Base-by-base conservation (phyloP, 1,139 yeast species). In the Yarrowia galli region DNA sequence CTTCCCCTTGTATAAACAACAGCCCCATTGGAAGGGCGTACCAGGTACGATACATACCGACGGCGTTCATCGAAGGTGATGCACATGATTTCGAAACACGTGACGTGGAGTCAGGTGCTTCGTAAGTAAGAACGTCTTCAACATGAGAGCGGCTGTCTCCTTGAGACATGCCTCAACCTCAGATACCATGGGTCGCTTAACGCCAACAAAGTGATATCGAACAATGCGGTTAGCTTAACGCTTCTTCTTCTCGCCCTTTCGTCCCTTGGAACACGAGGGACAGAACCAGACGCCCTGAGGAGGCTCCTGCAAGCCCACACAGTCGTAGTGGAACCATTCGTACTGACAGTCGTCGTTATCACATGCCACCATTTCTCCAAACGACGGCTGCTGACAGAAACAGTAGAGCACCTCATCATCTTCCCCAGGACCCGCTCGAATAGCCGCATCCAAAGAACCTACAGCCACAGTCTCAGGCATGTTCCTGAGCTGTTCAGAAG, bases 351-450 rank as follows among this genome's bases (percentile, higher is more conserved):
- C 87, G 22, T 86, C 87, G 74, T 89, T 89, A 76, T 92, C 97
- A 77, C 97, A 92, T 0, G 96, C 97, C 77, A 92, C 88, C 97
- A 92, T 92, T 72, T 91, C 91, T 15, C 97, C 97, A 79, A 88
- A 90, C 1, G 96, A 89, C 0, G 89, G 92, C 71, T 91, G 86
- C 73, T 89, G 91, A 76, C 97, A 92, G 78, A 89, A 85, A 77
- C 97, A 92, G 77, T 91, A 92, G 68, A 87, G 78, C 16, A 75
- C 78, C 83, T 87, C 78, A 35, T 89, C 91, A 71, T 88, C 92
- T 67, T 88, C 93, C 51, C 64, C 64, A 73, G 85, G 81, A 20
- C 85, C 85, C 77, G 83, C 82, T 84, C 83, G 81, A 73, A 83
- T 84, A 43, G 85, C 85, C 76, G 83, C 81, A 13, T 85, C 66